Evolutionary conservation across 2,329 filamentous ascomycete species (phyloP).

Genomic region (Sporothrix luriei): DNA sequence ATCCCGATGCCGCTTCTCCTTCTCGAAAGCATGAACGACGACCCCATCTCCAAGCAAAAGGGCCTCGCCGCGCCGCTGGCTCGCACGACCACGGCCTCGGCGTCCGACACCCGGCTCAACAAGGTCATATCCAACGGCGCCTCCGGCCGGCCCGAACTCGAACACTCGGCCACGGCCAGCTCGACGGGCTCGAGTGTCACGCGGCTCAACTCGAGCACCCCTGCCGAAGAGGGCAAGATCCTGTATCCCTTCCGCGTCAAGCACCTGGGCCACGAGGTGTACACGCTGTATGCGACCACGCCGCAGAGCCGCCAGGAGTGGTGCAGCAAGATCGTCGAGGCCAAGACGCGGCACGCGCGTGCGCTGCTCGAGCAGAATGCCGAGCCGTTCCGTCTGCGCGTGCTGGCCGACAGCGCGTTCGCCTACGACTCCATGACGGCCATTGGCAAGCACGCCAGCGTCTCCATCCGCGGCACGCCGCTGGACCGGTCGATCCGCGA

Average conservation of each 20-base stretch:
- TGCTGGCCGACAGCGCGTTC: constrained; percentile 91
- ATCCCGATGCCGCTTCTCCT: constrained; percentile 97
- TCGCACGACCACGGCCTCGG: constrained; percentile 61
- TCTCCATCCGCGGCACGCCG: constrained; percentile 86
- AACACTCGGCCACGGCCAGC: constrained; percentile 68
- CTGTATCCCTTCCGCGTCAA: constrained; percentile 95
- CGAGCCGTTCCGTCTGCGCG: constrained; percentile 88
- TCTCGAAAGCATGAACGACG: constrained; percentile 88
- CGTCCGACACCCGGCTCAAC: constrained; percentile 59
- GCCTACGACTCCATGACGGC: constrained; percentile 68
- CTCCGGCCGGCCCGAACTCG: constrained; percentile 57
- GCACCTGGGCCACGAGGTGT: constrained; percentile 90
- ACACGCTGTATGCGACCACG: constrained; percentile 83
- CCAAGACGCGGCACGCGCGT: constrained; percentile 90
- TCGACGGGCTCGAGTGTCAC: constrained; percentile 60
- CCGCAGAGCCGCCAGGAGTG: constrained; percentile 78
- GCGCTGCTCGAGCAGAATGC: constrained; percentile 89
- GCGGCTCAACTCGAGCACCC: constrained; percentile 48
- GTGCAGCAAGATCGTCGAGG: constrained; percentile 91
- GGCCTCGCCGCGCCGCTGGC: constrained; percentile 66
- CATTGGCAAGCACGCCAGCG: constrained; percentile 62
- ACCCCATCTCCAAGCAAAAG: constrained; percentile 82
- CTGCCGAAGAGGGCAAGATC: constrained; percentile 74
- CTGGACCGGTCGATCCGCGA: constrained; percentile 88
- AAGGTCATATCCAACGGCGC: constrained; percentile 55